These are phyloP conservation scores for Garcia nutans DNA, from an alignment of 345 rosid species.

Conservation along the genomic window DNA sequence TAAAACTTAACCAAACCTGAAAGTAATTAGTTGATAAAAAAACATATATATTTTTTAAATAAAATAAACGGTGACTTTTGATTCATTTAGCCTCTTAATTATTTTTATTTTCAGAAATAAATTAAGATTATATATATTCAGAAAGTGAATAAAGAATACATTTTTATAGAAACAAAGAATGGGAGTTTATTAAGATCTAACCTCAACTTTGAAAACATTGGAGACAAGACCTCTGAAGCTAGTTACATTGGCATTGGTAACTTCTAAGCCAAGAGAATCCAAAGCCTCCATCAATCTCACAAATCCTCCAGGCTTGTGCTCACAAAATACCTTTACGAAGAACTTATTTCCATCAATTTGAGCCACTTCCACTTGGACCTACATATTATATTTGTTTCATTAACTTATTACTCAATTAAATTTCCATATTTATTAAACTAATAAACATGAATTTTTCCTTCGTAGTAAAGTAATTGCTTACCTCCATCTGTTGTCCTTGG, in stretches of 20 bases:
- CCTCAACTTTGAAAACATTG: constrained; percentile 88
- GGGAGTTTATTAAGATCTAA: constrained; percentile 9
- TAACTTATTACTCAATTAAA: neutral
- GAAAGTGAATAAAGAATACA: neutral
- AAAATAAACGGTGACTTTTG: no score
- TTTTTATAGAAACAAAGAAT: neutral
- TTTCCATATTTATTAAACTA: neutral
- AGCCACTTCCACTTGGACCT: constrained; percentile 91
- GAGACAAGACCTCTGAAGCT: constrained; percentile 77
- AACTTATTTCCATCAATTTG: constrained; percentile 83
- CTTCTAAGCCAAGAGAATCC: constrained; percentile 82
- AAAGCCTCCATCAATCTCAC: constrained; percentile 79
- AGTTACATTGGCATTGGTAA: constrained; percentile 77
- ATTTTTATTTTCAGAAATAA: no score
- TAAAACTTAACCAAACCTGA: no score
- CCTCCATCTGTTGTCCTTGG: constrained; percentile 96
- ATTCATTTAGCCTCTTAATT: no score
- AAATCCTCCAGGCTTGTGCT: constrained; percentile 82
- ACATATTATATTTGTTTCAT: neutral
- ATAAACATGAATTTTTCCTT: neutral
- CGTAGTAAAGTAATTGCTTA: neutral
- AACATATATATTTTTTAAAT: no score
- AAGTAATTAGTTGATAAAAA: no score
- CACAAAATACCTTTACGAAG: constrained; percentile 85
- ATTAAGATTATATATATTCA: no score